Base-by-base conservation (phyloP, 345 rosid species). In the Eucalyptus fibrosa region DNA sequence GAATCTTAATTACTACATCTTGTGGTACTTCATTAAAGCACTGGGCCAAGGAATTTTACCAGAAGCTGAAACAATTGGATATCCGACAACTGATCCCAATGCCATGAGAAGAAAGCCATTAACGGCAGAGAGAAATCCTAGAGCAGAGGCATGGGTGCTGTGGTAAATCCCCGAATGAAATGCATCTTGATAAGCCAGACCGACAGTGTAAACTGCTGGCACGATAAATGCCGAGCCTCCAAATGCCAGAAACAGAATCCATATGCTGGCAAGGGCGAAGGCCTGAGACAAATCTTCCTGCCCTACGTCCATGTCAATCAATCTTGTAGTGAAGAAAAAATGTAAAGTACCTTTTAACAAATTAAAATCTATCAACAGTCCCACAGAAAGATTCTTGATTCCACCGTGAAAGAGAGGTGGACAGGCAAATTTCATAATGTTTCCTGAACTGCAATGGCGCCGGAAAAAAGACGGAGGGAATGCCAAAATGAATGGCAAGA, bases 241-340 rank as follows among this genome's bases (percentile, higher is more conserved):
- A 90, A 98, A 86, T 40, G 94, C 94, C 89, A 96, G 93, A 91
- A 98, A 96, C 87, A 97, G 86, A 88, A 93, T 89, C 99, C 99
- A 98, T 91, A 98, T 94, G 93, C 97, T 94, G 67, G 96, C 99
- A 90, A 98, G 92, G 21, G 95, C 92, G 17, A 95, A 91, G 86
- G 91, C 98, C 94, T 96, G 99, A n/a, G 99, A 97, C 90, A 94
- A 88, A 94, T 97, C 99, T 92, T 91, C 96, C 99, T 97, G 99
- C 98, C 99, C 98, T 97, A 97, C 95, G 97, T 92, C 92, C 96
- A 97, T 90, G 88, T 90, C 94, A 94, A 92, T 95, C 94, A 91
- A 96, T 95, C 94, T 93, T 92, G 92, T 92, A 90, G 91, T 88
- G 69, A 56, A 93, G 93, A 88, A 86, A 90, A 89, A 87, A 50